phyloP scores from a whole-genome alignment of 345 rosid species.

The Eucalyptus pauciflora region DNA sequence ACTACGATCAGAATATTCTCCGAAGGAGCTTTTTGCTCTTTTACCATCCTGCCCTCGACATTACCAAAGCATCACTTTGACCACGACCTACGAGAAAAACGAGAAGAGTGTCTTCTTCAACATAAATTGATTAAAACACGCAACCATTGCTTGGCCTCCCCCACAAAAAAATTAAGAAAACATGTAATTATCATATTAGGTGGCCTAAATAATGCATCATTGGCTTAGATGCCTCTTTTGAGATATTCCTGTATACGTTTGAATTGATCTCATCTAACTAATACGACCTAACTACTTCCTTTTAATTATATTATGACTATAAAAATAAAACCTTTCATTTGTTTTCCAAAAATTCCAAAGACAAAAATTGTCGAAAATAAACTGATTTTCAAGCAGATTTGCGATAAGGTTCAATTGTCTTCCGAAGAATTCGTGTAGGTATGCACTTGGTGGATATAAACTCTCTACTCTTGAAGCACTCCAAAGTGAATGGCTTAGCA shows the following conservation, averaged over 20 bases:
- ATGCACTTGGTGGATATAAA: background rate
- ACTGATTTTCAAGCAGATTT: background rate
- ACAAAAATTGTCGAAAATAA: background rate
- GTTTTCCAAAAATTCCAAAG: background rate
- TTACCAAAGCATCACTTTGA: background rate
- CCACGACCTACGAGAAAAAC: background rate
- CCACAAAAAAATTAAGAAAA: background rate
- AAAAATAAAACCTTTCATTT: no score
- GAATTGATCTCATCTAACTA: background rate
- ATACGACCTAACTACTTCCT: background rate
- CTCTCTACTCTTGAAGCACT: background rate
- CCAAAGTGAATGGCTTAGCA: background rate
- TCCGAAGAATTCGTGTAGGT: background rate
- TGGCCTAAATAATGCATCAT: background rate
- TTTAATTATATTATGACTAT: background rate
- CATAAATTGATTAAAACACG: no score
- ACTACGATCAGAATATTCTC: background rate
- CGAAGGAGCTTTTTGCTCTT: background rate
- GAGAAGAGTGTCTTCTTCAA: no score
- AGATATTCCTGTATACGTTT: background rate
- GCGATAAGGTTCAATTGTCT: background rate
- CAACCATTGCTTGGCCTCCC: background rate
- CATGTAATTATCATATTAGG: background rate
- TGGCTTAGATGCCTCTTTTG: background rate
- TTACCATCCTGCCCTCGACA: background rate